These are phyloP conservation scores for Salix arbutifolia DNA, from an alignment of 345 rosid genomes.

Conservation along the genomic window DNA sequence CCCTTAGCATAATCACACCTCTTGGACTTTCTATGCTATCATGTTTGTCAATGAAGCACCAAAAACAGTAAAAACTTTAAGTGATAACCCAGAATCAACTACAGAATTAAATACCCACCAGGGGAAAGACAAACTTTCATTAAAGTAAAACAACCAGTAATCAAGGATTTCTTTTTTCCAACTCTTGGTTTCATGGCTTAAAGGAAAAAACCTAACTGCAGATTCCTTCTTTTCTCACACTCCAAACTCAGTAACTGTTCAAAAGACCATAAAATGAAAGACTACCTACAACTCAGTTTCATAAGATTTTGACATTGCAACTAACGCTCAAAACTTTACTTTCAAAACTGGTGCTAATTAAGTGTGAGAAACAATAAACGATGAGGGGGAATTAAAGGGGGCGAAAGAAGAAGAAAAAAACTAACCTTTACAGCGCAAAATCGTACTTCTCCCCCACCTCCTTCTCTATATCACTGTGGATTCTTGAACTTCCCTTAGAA, in stretches of 20 bases:
- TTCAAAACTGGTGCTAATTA: background rate
- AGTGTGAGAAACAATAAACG: background rate
- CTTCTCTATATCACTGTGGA: constrained; percentile 8
- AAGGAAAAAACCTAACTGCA: background rate
- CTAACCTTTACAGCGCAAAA: constrained; percentile 21
- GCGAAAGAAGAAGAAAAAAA: background rate
- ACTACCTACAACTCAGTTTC: constrained; percentile 22
- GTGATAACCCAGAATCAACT: constrained; percentile 8
- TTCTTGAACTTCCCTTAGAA: background rate
- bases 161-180: background rate
- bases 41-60: background rate
- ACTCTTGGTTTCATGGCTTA: background rate
- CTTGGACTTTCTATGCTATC: constrained; percentile 3
- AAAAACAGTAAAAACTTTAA: constrained; percentile 10
- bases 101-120: background rate
- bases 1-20: background rate
- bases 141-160: background rate
- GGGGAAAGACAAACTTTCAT: background rate
- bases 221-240: constrained; percentile 1
- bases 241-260: constrained; percentile 10
- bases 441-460: constrained; percentile 3
- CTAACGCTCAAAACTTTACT: background rate
- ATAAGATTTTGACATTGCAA: background rate
- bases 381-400: background rate
- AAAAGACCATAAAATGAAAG: constrained; percentile 21